Conservation (phyloP, 805 yeast genomes). For the Candida patagonica region DNA sequence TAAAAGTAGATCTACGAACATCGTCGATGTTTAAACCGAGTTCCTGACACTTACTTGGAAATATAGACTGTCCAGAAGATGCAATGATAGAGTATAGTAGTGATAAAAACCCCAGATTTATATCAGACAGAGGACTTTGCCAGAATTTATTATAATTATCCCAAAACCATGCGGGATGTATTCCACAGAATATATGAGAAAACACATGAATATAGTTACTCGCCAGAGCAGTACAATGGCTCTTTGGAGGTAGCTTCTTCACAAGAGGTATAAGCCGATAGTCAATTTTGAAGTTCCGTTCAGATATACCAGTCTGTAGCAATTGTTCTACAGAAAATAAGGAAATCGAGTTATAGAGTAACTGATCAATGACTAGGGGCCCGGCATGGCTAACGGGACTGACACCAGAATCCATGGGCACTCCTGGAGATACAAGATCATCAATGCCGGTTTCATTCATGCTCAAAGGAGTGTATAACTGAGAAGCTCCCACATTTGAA, state of each 20-base stretch:
- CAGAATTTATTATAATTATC: slow-evolving; percentile 1
- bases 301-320: background rate
- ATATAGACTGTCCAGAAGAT: background rate
- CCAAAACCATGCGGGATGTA: slow-evolving; percentile 7
- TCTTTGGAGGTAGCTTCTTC: slow-evolving; percentile 5
- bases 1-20: background rate
- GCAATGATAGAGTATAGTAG: background rate
- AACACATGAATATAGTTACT: slow-evolving; percentile 2
- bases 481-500: background rate
- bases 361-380: slow-evolving; percentile 10
- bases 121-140: background rate
- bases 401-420: background rate
- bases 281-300: slow-evolving; percentile 5
- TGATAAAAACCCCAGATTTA: slow-evolving; percentile 3
- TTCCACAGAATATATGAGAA: slow-evolving; percentile 5
- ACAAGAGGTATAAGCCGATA: background rate
- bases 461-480: background rate
- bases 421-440: background rate
- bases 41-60: background rate
- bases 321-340: slow-evolving; percentile 2
- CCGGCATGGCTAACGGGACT: background rate
- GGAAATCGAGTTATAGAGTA: slow-evolving; percentile 1
- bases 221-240: slow-evolving; percentile 5
- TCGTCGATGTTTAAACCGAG: background rate
- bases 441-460: background rate